Evolutionary conservation across 768 basidiomycete species (phyloP), one percentile per base, ranked within the genome.

Genomic region (Agaricus blazei): DNA sequence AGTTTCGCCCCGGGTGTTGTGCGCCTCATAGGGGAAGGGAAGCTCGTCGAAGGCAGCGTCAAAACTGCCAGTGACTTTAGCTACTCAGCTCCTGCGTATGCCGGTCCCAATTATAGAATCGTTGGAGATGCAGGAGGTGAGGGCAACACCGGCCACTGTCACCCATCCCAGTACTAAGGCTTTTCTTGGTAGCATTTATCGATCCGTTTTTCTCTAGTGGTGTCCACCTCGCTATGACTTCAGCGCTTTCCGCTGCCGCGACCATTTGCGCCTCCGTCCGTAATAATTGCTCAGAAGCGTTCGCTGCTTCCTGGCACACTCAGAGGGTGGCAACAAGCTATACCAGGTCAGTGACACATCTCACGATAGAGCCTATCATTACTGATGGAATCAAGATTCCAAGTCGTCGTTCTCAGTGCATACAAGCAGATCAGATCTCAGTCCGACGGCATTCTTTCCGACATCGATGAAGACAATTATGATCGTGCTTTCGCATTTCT

Each of bases 381-480:
- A n/a, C 47, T 52, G 42, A 60, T 42, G 41, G 43, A 34, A 52
- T 11, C 19, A 52, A 85, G 83, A 60, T 86, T 87, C 61, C 79
- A 85, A 61, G 75, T 88, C 11, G 84, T 87, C 23, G 84, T 85
- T 26, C 69, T 87, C n/a, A 85, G 84, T 59, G 84, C 84, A 59
- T 87, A 86, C 66, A 87, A 85, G 66, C 85, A 87, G 60, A 85
- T 88, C 51, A 79, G 81, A 19, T 75, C 83, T 3, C 84, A 87
- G 62, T 72, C 71, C 37, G 70, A 68, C 9, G 75, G 79, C 58
- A 75, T 86, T 28, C 72, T 88, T 36, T 78, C 74, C 1, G 85
- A 88, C 57, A 75, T 88, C 27, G 75, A 83, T 55, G 84, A 86
- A 62, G 81, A 84, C 62, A 87, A 83, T 61, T 88, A 83, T 61